Evolutionary conservation across 495 filamentous ascomycete species (phyloP), one percentile per base, ranked within the genome.

Genomic region (Thozetella sp.): DNA sequence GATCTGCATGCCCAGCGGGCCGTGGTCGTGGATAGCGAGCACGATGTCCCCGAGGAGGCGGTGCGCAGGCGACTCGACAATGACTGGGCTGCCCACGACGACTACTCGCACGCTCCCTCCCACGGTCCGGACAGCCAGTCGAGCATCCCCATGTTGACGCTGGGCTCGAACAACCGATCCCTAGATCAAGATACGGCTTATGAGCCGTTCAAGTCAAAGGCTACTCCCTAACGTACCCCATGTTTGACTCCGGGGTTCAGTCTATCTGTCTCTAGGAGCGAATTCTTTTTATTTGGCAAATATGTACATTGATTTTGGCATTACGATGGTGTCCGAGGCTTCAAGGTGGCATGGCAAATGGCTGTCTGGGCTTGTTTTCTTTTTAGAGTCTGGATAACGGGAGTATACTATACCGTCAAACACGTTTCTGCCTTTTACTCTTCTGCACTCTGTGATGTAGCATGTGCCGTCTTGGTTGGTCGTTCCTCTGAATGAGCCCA

Each of bases 31-130:
- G 20, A 27, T 15, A 15, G 43, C 22, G 2, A 19, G 20, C 11
- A 48, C 20, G 34, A 22, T 51, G 40, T 34, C 45, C 57, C 26
- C 2, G 27, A 54, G 17, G 23, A 53, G 2, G 40, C 22, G 22
- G 46, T 57, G 60, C 27, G 55, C 25, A 25, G 43, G 48, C n/a
- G 61, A 2, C 40, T 63, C 11, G 66, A 69, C 15, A 58, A 64
- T 3, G 66, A 69, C 56, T 67, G 66, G 61, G 64, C 59, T 3
- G 59, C 56, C 13, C 64, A 45, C 1, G 66, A 69, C 43, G 64
- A 69, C 22, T 69, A 64, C 51, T 56, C 64, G 6, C 53, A 45
- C 26, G 50, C 25, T 3, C 27, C 12, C 6, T 40, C 13, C 11
- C 59, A 58, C 20, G 22, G 25, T 23, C 22, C 25, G 22, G 22